phyloP scores from a whole-genome alignment of 768 basidiomycete genomes.

The Leucosporidium yakuticum region DNA sequence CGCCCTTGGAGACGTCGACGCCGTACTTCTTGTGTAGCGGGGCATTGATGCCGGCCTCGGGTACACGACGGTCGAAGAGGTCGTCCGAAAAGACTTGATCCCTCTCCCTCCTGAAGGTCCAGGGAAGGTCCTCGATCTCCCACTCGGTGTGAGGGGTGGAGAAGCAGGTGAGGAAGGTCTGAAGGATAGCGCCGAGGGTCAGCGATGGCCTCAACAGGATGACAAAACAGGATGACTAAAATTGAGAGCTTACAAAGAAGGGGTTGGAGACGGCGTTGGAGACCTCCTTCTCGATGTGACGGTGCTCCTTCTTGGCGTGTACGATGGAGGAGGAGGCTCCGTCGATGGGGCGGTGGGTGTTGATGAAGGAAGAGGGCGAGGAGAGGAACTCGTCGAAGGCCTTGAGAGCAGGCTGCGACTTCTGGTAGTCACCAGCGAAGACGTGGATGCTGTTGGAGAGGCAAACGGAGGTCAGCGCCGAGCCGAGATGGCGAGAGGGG shows the following conservation, averaged over 20 bases:
- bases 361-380: slow-evolving; percentile 35
- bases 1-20: slow-evolving; percentile 36
- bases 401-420: too few relatives aligned
- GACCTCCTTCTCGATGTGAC: slow-evolving; percentile 25
- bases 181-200: background rate
- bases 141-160: slow-evolving; percentile 35
- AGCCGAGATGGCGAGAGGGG: background rate
- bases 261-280: slow-evolving; percentile 34
- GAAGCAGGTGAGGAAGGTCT: slow-evolving; percentile 36
- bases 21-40: slow-evolving; percentile 40
- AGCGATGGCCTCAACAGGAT: background rate
- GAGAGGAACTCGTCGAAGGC: slow-evolving; percentile 31
- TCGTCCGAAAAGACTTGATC: slow-evolving; percentile 37
- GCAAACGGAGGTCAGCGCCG: too few relatives aligned
- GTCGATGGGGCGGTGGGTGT: slow-evolving; percentile 31
- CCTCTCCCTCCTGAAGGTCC: slow-evolving; percentile 33
- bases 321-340: slow-evolving; percentile 29
- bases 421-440: too few relatives aligned
- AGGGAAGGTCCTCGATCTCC: slow-evolving; percentile 37
- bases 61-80: slow-evolving; percentile 33
- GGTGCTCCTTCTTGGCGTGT: slow-evolving; percentile 24
- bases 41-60: slow-evolving; percentile 19
- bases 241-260: slow-evolving; percentile 26
- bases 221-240: too few relatives aligned
- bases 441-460: too few relatives aligned